Base-by-base conservation (phyloP, 257 asterid genomes). In the Nicotiana knightiana region DNA sequence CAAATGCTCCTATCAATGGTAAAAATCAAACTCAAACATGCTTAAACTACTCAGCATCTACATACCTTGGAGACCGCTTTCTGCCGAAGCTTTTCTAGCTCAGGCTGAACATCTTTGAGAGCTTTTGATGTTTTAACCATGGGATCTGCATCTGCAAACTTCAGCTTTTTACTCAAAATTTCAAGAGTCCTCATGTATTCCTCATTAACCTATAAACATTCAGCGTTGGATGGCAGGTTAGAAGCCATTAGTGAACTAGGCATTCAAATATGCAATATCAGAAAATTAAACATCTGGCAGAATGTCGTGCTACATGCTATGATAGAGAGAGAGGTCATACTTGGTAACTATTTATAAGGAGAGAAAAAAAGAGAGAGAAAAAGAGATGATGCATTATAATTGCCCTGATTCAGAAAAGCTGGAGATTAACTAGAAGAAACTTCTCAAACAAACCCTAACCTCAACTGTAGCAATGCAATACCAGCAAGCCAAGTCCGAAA, bases 21-120 rank as follows among this genome's bases (percentile, higher is more conserved):
- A 53, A 53, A 53, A 53, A 53, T 53, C 18, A 3, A 53, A 11
- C 18, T 53, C 4, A 53, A 11, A 53, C 18, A 53, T 53, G 58
- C 58, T 43, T 43, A 43, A 43, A 43, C 12, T 59, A 59, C 32
- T 82, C 83, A 24, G 33, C 43, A n/a, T 70, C 33, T 70, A 53
- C 65, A 61, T 88, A 95, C 99, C 97, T 93, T 95, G 37, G 97
- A 90, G 87, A 95, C 94, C 33, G 97, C 98, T 88, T 95, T 95
- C 89, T 92, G 99, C 75, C 98, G 89, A 84, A 95, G 98, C 86
- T 87, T 93, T 89, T 95, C 99, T 73, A 95, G 84, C 90, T 95
- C 99, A 51, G 98, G 97, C 85, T 92, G 98, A 84, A 95, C 96
- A 85, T 95, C 99, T 87, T 85, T 90, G 54, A 92, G 85, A 78